These are phyloP conservation scores for Cucumis sativus DNA, from an alignment of 306 rosid species.

Conservation along the genomic window DNA sequence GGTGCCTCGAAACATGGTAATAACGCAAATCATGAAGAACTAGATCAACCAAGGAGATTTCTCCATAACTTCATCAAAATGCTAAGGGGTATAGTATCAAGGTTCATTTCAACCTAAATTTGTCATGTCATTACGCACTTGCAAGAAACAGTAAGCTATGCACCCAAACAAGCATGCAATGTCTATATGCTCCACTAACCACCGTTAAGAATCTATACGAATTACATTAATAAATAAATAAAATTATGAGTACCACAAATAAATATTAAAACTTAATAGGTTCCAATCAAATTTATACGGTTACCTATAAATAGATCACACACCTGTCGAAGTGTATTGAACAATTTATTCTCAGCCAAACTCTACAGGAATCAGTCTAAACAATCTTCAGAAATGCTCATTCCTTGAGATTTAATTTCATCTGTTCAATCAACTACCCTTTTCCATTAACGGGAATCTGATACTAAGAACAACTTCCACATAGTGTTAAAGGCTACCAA, in stretches of 20 bases:
- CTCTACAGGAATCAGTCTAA: not conserved
- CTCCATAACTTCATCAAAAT: not conserved
- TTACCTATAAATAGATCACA: not conserved
- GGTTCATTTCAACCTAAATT: not conserved
- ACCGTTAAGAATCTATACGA: not conserved
- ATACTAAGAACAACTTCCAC: not conserved
- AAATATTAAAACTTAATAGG: not conserved
- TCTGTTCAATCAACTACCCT: not conserved
- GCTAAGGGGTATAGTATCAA: not conserved
- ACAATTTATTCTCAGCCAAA: not conserved
- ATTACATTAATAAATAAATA: not conserved
- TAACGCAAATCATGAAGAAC: not conserved
- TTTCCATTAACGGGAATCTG: not conserved
- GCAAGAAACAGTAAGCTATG: not conserved
- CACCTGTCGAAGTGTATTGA: not conserved
- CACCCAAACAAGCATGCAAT: not conserved
- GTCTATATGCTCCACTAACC: not conserved
- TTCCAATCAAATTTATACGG: not conserved
- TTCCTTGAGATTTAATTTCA: not conserved
- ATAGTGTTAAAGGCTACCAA: slow-evolving; percentile 35
- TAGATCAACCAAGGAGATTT: not conserved
- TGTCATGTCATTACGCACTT: not conserved
- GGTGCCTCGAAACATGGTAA: not conserved
- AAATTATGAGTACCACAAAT: not conserved
- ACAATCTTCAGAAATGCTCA: not conserved